Evolutionary conservation across 805 yeast species (phyloP).

Genomic region (Candida yuanshanica): DNA sequence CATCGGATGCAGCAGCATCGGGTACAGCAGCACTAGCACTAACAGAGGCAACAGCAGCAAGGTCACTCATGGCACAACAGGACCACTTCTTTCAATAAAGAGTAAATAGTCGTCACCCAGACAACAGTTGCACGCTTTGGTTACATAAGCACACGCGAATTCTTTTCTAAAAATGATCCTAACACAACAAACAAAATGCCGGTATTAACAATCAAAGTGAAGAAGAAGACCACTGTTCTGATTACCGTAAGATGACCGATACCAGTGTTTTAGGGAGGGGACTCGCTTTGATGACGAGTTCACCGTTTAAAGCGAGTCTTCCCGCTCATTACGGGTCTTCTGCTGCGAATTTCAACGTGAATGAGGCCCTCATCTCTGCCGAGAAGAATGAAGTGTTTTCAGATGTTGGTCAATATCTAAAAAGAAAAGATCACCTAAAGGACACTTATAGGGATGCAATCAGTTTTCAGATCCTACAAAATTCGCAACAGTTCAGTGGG

Average conservation of each 20-base stretch:
- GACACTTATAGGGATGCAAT: constrained; percentile 6
- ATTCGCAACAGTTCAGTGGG: constrained; percentile 7
- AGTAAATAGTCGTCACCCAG: too few relatives aligned
- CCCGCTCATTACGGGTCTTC: not conserved
- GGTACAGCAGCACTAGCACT: too few relatives aligned
- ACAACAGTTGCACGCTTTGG: too few relatives aligned
- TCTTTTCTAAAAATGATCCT: too few relatives aligned
- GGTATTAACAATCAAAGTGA: too few relatives aligned
- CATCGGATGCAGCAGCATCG: not conserved
- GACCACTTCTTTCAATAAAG: too few relatives aligned
- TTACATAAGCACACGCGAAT: too few relatives aligned
- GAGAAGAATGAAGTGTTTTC: constrained; percentile 5
- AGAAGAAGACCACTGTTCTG: too few relatives aligned
- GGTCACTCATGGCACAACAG: too few relatives aligned
- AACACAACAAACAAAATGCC: too few relatives aligned
- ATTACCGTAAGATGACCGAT: not conserved
- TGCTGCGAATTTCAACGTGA: constrained; percentile 1
- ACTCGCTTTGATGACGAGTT: not conserved
- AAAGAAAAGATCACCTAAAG: not conserved
- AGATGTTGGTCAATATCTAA: constrained; percentile 10
- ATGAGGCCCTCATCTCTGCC: constrained; percentile 6
- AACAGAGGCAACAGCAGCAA: too few relatives aligned
- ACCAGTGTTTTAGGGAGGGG: not conserved
- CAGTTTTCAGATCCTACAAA: constrained; percentile 1
- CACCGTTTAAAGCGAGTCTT: not conserved